A percentile compares a stretch with the other conserved stretches of the same genome.
These are phyloP conservation scores for Cicer cuneatum DNA, from an alignment of 306 rosid genomes.

Conservation along the genomic window DNA sequence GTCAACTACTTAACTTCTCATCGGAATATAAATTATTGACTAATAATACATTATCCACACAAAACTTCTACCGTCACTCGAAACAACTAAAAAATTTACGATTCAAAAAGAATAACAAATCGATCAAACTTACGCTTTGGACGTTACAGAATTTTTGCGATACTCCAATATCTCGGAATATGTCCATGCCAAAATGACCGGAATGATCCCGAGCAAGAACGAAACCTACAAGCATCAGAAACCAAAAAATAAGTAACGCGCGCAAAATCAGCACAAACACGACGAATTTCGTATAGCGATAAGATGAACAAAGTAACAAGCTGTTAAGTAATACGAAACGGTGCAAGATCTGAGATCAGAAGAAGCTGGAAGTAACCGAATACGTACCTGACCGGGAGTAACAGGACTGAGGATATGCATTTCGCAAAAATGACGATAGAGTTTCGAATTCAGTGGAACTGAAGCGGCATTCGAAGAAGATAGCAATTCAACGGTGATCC, in stretches of 20 bases:
- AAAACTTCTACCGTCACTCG: not conserved
- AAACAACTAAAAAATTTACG: conserved; percentile 21
- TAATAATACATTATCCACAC: not conserved
- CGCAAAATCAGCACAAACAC: not conserved
- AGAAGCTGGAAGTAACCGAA: conserved; percentile 20
- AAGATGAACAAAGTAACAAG: not conserved
- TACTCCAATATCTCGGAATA: conserved; percentile 82
- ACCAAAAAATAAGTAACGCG: not conserved
- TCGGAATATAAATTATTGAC: not conserved
- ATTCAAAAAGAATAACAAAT: not conserved
- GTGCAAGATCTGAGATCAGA: conserved; percentile 50
- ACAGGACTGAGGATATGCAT: conserved; percentile 70
- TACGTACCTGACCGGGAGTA: conserved; percentile 85
- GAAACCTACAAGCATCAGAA: conserved; percentile 59
- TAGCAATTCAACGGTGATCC: conserved; percentile 45
- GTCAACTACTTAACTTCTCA: conserved; percentile 24
- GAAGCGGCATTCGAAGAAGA: conserved; percentile 42
- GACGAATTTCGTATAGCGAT: not conserved
- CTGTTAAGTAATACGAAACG: conserved; percentile 15
- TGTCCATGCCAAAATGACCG: conserved; percentile 71
- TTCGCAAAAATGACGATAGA: conserved; percentile 1
- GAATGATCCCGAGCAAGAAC: conserved; percentile 69
- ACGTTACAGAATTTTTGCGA: conserved; percentile 58
- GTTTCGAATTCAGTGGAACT: conserved; percentile 41
- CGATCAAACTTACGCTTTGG: conserved; percentile 68